phyloP scores from a whole-genome alignment of 805 yeast genomes.

The Starmerella apicola region DNA sequence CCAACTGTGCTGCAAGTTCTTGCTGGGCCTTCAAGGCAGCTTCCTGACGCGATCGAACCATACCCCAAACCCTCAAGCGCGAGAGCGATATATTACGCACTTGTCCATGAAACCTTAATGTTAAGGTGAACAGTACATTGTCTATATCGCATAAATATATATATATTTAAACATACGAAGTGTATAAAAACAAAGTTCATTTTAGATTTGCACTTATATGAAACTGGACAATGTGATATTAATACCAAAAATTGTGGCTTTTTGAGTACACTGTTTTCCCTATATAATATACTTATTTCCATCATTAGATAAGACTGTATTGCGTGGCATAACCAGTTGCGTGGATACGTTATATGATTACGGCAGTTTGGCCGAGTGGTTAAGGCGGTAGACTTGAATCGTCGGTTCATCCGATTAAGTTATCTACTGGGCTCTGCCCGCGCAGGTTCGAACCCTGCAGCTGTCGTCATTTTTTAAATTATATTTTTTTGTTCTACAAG shows the following conservation, averaged over 20 bases:
- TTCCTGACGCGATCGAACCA: slow-evolving; percentile 1
- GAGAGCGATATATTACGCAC: too few relatives aligned
- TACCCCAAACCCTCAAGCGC: background rate
- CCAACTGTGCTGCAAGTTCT: slow-evolving; percentile 32
- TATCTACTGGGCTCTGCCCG: slow-evolving; percentile 32
- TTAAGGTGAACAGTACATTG: too few relatives aligned
- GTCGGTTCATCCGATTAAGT: slow-evolving; percentile 15
- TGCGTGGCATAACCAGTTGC: background rate
- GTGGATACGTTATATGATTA: background rate
- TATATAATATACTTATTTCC: background rate
- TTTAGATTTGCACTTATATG: too few relatives aligned
- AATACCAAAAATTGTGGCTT: too few relatives aligned
- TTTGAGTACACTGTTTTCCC: too few relatives aligned
- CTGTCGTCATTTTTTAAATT: slow-evolving; percentile 28
- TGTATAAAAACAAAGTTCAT: too few relatives aligned
- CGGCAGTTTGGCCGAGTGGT: slow-evolving; percentile 35
- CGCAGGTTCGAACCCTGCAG: slow-evolving; percentile 35
- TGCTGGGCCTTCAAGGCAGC: background rate
- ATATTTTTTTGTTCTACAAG: too few relatives aligned
- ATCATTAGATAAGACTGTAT: background rate
- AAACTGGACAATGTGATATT: too few relatives aligned
- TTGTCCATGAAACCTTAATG: too few relatives aligned
- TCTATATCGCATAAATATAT: too few relatives aligned
- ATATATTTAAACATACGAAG: too few relatives aligned
- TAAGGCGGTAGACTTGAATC: slow-evolving; percentile 35